These are phyloP conservation scores for Peltaster fructicola DNA, from an alignment of 2,329 filamentous ascomycete genomes.

Conservation along the genomic window DNA sequence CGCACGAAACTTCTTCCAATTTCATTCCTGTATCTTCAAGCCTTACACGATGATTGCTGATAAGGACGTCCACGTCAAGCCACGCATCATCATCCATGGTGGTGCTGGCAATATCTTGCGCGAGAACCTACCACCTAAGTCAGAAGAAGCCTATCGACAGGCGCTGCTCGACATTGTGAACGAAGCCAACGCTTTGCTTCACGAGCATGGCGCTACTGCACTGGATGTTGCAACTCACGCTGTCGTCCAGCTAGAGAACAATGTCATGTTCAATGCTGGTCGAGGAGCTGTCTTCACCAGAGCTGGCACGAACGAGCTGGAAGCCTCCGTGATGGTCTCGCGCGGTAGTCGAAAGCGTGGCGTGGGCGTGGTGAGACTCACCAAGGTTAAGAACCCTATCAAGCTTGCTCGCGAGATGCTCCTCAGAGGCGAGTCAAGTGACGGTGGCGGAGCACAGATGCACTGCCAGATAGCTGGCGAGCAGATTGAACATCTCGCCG, in stretches of 20 bases:
- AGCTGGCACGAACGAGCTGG: slow-evolving; percentile 67
- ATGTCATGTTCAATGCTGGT: slow-evolving; percentile 68
- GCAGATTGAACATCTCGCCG: slow-evolving; percentile 52
- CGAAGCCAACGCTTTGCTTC: slow-evolving; percentile 14
- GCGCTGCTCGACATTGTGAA: slow-evolving; percentile 22
- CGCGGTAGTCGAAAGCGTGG: slow-evolving; percentile 55
- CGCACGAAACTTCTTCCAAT: too few species aligned
- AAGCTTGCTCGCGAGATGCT: slow-evolving; percentile 55
- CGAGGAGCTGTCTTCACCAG: slow-evolving; percentile 75
- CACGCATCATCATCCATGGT: slow-evolving; percentile 32
- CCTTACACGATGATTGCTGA: slow-evolving; percentile 5
- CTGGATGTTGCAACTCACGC: slow-evolving; percentile 60
- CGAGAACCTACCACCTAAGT: slow-evolving; percentile 19
- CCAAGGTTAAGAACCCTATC: slow-evolving; percentile 63
- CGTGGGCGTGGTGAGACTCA: slow-evolving; percentile 57
- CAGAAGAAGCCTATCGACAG: slow-evolving; percentile 21
- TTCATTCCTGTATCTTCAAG: too few species aligned
- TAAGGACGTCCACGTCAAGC: slow-evolving; percentile 13
- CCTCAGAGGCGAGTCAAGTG: slow-evolving; percentile 44
- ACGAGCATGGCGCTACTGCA: slow-evolving; percentile 32
- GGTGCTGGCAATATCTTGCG: slow-evolving; percentile 30
- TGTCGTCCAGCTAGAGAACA: slow-evolving; percentile 58
- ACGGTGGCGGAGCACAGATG: slow-evolving; percentile 42
- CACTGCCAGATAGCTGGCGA: slow-evolving; percentile 53
- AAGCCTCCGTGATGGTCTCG: slow-evolving; percentile 75